These are phyloP conservation scores for Orbilia javanica DNA, from an alignment of 2,329 filamentous ascomycete species.

Conservation along the genomic window DNA sequence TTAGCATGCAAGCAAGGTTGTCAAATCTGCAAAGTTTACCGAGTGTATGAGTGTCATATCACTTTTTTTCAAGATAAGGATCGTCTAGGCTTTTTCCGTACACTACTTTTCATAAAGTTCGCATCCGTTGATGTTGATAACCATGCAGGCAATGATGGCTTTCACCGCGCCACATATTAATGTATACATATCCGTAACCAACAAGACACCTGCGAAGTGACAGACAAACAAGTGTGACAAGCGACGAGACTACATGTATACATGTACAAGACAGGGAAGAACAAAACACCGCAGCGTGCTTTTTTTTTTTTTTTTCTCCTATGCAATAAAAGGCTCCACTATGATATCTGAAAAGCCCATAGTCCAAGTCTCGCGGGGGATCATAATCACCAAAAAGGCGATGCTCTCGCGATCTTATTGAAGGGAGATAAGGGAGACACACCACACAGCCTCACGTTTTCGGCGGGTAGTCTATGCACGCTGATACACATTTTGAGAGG, in stretches of 20 bases:
- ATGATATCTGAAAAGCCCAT: conserved; percentile 6
- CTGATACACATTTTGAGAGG: conserved; percentile 32
- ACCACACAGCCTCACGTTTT: conserved; percentile 25
- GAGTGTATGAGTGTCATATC: conserved; percentile 13
- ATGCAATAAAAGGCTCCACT: conserved; percentile 21
- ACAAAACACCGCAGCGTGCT: neutral
- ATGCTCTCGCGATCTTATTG: conserved; percentile 14
- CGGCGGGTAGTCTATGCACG: conserved; percentile 14
- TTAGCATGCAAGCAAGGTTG: conserved; percentile 24
- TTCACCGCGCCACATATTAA: conserved; percentile 23
- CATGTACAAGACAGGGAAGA: neutral
- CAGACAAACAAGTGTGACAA: conserved; percentile 2
- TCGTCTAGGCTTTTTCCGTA: conserved; percentile 12
- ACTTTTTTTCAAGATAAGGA: conserved; percentile 33
- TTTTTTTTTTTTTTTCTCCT: conserved; percentile 16
- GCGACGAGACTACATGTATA: conserved; percentile 3
- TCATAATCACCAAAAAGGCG: neutral
- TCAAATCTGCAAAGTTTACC: conserved; percentile 40
- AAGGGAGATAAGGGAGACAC: conserved; percentile 12
- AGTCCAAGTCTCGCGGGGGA: neutral
- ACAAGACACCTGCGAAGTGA: conserved; percentile 17
- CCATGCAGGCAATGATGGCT: conserved; percentile 31
- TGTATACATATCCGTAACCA: neutral
- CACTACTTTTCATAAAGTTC: neutral
- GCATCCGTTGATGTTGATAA: conserved; percentile 37